Evolutionary conservation across 495 filamentous ascomycete genomes (phyloP).

Genomic region (Sabuloglossum arenarium): DNA sequence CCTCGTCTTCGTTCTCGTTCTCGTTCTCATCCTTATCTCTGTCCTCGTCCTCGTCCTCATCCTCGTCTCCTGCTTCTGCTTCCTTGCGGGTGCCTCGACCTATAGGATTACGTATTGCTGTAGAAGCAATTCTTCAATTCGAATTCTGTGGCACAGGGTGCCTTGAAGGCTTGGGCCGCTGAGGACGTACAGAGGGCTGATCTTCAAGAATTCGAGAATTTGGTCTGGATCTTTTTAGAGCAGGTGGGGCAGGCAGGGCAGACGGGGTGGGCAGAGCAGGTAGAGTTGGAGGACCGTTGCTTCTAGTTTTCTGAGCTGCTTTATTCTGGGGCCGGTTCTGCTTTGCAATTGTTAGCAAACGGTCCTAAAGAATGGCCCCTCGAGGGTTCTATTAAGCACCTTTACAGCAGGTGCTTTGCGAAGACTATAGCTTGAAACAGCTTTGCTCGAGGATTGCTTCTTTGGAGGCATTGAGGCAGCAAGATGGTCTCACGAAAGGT

Average conservation of each 20-base stretch:
- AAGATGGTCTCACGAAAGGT: not conserved
- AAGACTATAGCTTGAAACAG: too few species aligned
- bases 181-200: not conserved
- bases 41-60: too few species aligned
- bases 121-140: not conserved
- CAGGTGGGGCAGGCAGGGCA: not conserved
- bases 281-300: not conserved
- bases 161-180: not conserved
- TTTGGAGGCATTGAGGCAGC: too few species aligned
- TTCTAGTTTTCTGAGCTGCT: not conserved
- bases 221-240: not conserved
- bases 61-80: not conserved
- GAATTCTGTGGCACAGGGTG: too few species aligned
- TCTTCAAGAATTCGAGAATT: not conserved
- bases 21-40: not conserved
- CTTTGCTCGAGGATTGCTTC: too few species aligned
- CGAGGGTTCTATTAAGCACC: not conserved
- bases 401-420: not conserved
- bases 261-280: too few species aligned
- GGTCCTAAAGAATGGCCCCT: not conserved
- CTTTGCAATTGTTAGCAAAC: not conserved
- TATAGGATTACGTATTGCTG: constrained; percentile 3
- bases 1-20: too few species aligned
- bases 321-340: not conserved
- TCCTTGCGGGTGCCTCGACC: constrained; percentile 12